Base-by-base conservation (phyloP, 225 moss, liverwort and hornwort species). In the Physcomitrellopsis africana region DNA sequence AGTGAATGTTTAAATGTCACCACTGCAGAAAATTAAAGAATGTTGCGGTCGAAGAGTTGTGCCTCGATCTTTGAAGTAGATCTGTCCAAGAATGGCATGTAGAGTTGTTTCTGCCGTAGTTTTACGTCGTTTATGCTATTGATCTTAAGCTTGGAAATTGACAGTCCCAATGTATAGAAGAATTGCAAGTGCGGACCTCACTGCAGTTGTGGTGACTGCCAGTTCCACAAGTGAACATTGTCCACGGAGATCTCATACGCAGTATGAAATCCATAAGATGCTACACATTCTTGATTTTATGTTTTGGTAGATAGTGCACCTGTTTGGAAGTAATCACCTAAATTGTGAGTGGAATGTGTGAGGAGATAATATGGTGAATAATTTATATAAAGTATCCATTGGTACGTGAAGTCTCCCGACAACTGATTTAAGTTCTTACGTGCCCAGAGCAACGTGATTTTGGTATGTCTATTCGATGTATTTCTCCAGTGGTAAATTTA, bases 141-240 rank as follows among this genome's bases (percentile, higher is more conserved):
- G 49, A 67, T 15, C 23, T 56, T 1, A 27, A n/a, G 19, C 9
- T 47, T 29, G 27, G 56, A 26, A 63, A 17, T 32, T 65, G 46
- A 26, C 86, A 86, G 86, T 56, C 83, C 78, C 81, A 79, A 78
- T 18, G 41, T 49, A 67, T 85, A 85, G 82, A 76, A 73, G 43
- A 82, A 85, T 74, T 85, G 85, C 75, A 80, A 88, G 65, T 88
- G 85, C 24, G 88, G 88, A 69, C 70, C 82, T 16, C 77, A 48
- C 78, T 88, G 85, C 85, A 72, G 65, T 69, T 88, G 85, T 64
- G 88, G 56, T 57, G 67, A 76, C 70, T 88, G 85, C 80, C 49
- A 68, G 54, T 83, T 85, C 73, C 78, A 78, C 66, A 66, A 73
- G 13, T 88, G 88, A 85, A 52, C 24, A 11, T n/a, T 13, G 29